Evolutionary conservation across 2,329 filamentous ascomycete genomes (phyloP).

Genomic region (Trichoderma harzianum): DNA sequence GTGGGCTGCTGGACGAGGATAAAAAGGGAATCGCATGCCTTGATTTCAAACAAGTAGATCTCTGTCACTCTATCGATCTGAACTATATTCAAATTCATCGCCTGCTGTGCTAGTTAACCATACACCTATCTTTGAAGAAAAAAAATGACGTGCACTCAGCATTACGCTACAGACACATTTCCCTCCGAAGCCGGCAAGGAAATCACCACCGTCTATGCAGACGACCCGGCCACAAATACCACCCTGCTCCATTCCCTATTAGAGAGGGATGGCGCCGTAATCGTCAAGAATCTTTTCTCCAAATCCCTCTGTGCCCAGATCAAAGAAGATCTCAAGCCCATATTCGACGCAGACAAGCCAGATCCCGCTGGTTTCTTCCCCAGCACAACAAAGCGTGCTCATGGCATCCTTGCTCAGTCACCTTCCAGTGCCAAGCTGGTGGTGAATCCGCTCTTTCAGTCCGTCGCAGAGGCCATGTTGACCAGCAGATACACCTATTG

Average conservation of each 20-base stretch:
- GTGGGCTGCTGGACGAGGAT: not conserved
- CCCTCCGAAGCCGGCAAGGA: conserved; percentile 25
- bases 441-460: conserved; percentile 34
- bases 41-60: not conserved
- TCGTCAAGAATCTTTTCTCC: conserved; percentile 36
- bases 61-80: not conserved
- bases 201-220: conserved; percentile 22
- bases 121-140: not conserved
- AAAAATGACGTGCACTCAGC: conserved; percentile 17
- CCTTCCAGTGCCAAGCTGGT: conserved; percentile 38
- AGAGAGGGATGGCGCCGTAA: conserved; percentile 35
- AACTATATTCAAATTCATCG: not conserved
- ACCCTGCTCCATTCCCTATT: conserved; percentile 24
- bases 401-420: conserved; percentile 37
- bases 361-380: conserved; percentile 41
- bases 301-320: conserved; percentile 33
- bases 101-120: not conserved
- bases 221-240: conserved; percentile 23
- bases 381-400: conserved; percentile 37
- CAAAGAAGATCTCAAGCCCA: conserved; percentile 35
- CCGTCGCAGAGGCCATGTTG: conserved; percentile 33
- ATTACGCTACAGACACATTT: conserved; percentile 16
- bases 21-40: not conserved
- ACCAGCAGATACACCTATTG: conserved; percentile 37
- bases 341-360: conserved; percentile 35